Percentiles rank a stretch among this genome's conserved stretches.
phyloP scores from a whole-genome alignment of 2,329 filamentous ascomycete species.

The Penicillium sp. region DNA sequence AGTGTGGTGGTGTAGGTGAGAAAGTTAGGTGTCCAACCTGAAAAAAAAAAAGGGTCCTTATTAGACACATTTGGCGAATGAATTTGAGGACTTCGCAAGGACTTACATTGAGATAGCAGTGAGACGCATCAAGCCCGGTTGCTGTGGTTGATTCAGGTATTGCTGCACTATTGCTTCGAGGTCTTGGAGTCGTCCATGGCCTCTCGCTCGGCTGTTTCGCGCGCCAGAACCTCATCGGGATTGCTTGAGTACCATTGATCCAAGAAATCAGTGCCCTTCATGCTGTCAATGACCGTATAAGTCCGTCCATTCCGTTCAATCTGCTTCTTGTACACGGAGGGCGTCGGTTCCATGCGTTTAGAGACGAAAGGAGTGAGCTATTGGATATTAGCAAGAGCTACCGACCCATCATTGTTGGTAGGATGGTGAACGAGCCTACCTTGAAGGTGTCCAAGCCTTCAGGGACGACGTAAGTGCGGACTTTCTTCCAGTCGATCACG shows the following conservation, averaged over 20 bases:
- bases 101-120: background rate
- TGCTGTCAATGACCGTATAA: constrained; percentile 35
- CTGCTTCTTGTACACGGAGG: constrained; percentile 33
- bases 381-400: background rate
- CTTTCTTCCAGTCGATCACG: constrained; percentile 80
- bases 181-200: constrained; percentile 10
- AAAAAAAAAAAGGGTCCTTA: background rate
- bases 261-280: constrained; percentile 44
- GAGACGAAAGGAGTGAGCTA: constrained; percentile 54
- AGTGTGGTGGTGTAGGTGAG: background rate
- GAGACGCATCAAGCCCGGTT: background rate
- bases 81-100: background rate
- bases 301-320: constrained; percentile 33
- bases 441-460: constrained; percentile 69
- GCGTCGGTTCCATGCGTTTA: constrained; percentile 40
- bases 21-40: background rate
- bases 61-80: background rate
- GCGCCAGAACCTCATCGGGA: constrained; percentile 34
- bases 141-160: background rate
- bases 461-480: constrained; percentile 87
- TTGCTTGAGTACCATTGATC: constrained; percentile 45
- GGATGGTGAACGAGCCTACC: constrained; percentile 50
- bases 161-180: background rate
- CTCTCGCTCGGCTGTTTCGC: constrained; percentile 29
- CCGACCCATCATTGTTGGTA: background rate